These are phyloP conservation scores for Acanthamoeba sp. DNA, from an alignment of 208 protist genomes.

Conservation along the genomic window DNA sequence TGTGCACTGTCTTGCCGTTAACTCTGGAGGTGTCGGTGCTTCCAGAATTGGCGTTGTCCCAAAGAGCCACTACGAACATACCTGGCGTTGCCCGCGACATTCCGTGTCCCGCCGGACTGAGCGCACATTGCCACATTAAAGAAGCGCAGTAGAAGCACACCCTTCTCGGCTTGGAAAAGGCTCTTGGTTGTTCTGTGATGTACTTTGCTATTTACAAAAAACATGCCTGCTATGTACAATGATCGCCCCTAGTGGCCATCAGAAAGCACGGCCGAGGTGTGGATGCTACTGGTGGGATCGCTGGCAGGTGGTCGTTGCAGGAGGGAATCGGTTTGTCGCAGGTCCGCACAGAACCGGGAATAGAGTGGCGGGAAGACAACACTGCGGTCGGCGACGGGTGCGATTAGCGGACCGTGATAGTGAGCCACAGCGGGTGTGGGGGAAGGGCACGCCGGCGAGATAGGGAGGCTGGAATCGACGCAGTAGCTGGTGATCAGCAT, in stretches of 20 bases:
- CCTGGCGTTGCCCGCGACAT: too few relatives aligned
- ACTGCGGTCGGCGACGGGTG: conserved; percentile 24
- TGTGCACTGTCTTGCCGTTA: too few relatives aligned
- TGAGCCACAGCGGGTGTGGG: conserved; percentile 22
- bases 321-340: conserved; percentile 32
- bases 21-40: too few relatives aligned
- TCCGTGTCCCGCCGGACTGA: too few relatives aligned
- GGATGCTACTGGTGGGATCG: not conserved
- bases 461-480: not conserved
- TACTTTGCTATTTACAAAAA: too few relatives aligned
- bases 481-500: conserved; percentile 62
- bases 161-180: too few relatives aligned
- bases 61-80: too few relatives aligned
- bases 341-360: conserved; percentile 51
- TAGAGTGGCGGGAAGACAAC: conserved; percentile 49
- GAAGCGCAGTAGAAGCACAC: too few relatives aligned
- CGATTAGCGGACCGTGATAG: conserved; percentile 53
- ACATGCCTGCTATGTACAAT: not conserved
- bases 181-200: too few relatives aligned
- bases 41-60: too few relatives aligned
- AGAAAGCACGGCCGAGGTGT: not conserved
- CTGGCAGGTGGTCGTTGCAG: not conserved
- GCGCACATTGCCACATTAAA: too few relatives aligned
- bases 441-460: not conserved
- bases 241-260: not conserved